Percentiles rank a stretch among this genome's conserved stretches.
phyloP scores from a whole-genome alignment of 2,329 filamentous ascomycete genomes.

The Exophiala spinifera region DNA sequence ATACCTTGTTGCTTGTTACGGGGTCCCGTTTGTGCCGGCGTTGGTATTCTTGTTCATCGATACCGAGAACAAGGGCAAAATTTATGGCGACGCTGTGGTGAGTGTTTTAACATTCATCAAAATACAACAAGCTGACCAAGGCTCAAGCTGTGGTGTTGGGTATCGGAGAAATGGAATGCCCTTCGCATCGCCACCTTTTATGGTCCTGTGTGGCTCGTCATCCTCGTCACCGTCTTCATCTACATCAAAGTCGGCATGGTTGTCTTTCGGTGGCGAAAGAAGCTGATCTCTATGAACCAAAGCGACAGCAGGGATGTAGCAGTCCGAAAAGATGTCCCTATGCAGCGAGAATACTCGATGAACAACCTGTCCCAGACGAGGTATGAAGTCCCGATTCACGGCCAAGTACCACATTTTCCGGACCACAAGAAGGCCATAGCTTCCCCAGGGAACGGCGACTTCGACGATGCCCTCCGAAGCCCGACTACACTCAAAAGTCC shows the following conservation, averaged over 20 bases:
- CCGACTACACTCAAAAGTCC: background rate
- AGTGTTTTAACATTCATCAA: constrained; percentile 21
- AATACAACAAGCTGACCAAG: background rate
- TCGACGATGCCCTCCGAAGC: background rate
- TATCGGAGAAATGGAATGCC: constrained; percentile 63
- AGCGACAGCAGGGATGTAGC: background rate
- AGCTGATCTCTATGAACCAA: constrained; percentile 44
- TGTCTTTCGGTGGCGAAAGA: constrained; percentile 55
- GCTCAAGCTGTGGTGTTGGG: constrained; percentile 73
- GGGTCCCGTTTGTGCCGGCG: constrained; percentile 67
- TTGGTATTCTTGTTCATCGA: constrained; percentile 65
- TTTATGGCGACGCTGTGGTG: constrained; percentile 70
- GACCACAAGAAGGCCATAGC: background rate
- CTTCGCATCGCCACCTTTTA: constrained; percentile 75
- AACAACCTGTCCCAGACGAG: constrained; percentile 6
- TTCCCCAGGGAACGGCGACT: constrained; percentile 6
- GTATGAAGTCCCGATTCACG: constrained; percentile 21
- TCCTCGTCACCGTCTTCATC: constrained; percentile 39
- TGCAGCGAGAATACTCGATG: constrained; percentile 9
- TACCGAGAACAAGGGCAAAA: constrained; percentile 49
- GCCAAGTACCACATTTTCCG: constrained; percentile 15
- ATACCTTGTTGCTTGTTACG: constrained; percentile 69
- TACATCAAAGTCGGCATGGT: constrained; percentile 41
- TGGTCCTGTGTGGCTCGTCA: constrained; percentile 43
- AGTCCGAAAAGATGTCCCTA: background rate